Percentiles rank a stretch among this genome's conserved stretches.
Conservation (phyloP, 2,329 filamentous ascomycete genomes). For the Dothistroma septosporum region DNA sequence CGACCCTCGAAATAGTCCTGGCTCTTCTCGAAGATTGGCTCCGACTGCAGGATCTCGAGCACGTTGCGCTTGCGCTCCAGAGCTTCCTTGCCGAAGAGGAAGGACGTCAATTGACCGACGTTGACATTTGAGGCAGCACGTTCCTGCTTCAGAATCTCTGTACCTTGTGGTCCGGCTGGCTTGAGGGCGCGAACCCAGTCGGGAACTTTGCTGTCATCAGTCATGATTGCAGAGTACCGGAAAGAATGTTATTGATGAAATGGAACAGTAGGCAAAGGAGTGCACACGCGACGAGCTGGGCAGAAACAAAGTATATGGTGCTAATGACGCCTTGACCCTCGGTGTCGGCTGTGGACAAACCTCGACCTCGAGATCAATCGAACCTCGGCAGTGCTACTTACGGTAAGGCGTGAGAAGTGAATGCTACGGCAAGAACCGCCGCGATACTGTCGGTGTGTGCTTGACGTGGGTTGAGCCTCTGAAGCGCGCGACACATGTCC, state of each 20-base stretch:
- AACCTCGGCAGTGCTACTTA: not conserved
- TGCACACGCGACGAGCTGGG: not conserved
- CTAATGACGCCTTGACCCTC: conserved; percentile 2
- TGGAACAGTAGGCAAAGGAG: not conserved
- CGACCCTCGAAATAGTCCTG: conserved; percentile 72
- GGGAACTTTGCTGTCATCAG: conserved; percentile 38
- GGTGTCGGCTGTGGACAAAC: not conserved
- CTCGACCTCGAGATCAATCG: not conserved
- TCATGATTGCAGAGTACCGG: not conserved
- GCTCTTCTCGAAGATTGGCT: conserved; percentile 72
- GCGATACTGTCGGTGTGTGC: no score
- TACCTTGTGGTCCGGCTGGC: conserved; percentile 63
- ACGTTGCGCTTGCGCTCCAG: conserved; percentile 59
- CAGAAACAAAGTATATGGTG: not conserved
- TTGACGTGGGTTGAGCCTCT: not conserved
- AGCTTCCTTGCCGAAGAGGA: conserved; percentile 64
- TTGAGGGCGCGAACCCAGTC: conserved; percentile 65
- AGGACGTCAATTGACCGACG: conserved; percentile 62
- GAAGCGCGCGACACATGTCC: not conserved
- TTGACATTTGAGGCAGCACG: conserved; percentile 63
- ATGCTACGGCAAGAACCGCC: not conserved
- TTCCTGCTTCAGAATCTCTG: conserved; percentile 65
- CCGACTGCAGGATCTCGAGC: conserved; percentile 59
- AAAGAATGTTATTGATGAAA: not conserved
- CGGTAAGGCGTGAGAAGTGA: not conserved